Conservation (phyloP, 2,329 filamentous ascomycete genomes). For the Botryotinia globosa region DNA sequence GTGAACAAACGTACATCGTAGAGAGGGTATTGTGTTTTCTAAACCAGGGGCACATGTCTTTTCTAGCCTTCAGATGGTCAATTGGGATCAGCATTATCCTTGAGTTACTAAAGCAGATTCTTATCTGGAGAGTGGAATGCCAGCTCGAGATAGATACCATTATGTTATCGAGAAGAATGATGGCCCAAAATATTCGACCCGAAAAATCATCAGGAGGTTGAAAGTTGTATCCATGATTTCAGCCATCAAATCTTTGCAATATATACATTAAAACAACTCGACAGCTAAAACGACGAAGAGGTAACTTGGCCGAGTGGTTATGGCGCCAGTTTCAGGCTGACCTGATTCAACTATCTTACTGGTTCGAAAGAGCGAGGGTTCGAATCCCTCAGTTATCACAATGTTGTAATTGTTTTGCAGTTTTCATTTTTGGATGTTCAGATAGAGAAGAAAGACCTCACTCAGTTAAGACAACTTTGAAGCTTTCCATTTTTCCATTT, state of each 20-base stretch:
- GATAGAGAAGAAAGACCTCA: no score
- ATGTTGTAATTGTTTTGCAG: no score
- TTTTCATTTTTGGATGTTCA: neutral
- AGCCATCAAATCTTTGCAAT: no score
- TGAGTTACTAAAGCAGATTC: neutral
- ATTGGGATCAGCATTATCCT: neutral
- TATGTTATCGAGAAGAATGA: no score
- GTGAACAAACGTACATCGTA: neutral
- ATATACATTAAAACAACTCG: neutral
- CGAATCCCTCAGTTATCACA: conserved; percentile 34
- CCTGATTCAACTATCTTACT: conserved; percentile 21
- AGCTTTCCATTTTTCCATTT: neutral
- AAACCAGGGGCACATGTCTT: neutral
- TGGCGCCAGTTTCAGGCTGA: conserved; percentile 40
- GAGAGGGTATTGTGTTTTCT: neutral
- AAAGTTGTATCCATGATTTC: no score
- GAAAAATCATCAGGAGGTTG: no score
- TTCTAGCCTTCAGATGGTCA: neutral
- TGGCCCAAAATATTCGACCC: no score
- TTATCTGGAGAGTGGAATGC: neutral
- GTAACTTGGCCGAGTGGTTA: conserved; percentile 41
- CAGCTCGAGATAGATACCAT: no score
- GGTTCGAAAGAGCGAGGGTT: conserved; percentile 40
- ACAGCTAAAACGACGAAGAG: neutral
- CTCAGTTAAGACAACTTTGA: no score